A percentile compares a stretch with the other conserved stretches of the same genome.
These are phyloP conservation scores for Endoconidiophora laricicola DNA, from an alignment of 2,329 filamentous ascomycete genomes.

Conservation along the genomic window DNA sequence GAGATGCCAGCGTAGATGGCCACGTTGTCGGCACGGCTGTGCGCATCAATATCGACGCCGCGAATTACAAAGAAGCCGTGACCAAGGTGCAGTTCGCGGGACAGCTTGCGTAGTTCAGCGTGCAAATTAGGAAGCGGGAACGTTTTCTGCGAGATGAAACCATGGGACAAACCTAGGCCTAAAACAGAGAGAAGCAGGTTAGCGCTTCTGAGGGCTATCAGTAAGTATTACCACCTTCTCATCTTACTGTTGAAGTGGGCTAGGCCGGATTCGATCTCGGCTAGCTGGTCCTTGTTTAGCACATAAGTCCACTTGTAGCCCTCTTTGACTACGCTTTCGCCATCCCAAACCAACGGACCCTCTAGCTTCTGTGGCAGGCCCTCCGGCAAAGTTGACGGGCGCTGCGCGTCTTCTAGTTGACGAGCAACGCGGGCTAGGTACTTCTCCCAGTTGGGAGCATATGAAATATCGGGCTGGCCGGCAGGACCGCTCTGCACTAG, in stretches of 20 bases:
- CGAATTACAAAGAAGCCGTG: conserved; percentile 45
- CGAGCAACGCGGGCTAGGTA: conserved; percentile 9
- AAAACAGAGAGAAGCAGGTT: not conserved
- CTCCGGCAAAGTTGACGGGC: conserved; percentile 5
- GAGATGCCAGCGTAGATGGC: conserved; percentile 44
- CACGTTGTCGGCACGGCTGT: conserved; percentile 39
- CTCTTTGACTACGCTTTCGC: conserved; percentile 4
- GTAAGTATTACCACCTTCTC: too few relatives aligned
- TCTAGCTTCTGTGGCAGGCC: conserved; percentile 8
- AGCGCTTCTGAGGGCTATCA: too few relatives aligned
- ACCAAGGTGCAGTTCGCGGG: conserved; percentile 35
- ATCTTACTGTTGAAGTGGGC: conserved; percentile 12
- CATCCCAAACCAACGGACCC: conserved; percentile 11
- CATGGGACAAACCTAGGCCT: conserved; percentile 3
- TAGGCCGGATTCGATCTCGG: conserved; percentile 10
- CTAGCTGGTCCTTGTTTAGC: conserved; percentile 4
- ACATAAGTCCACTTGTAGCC: conserved; percentile 7
- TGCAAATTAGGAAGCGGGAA: conserved; percentile 37
- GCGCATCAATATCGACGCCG: conserved; percentile 35
- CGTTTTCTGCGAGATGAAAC: conserved; percentile 12
- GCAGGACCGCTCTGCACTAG: conserved; percentile 8
- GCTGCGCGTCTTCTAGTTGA: conserved; percentile 4
- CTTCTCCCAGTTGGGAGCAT: conserved; percentile 12
- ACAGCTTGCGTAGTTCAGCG: conserved; percentile 27
- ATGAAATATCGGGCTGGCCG: conserved; percentile 13